Base-by-base conservation (phyloP, 805 yeast genomes). In the Yarrowia hollandica region DNA sequence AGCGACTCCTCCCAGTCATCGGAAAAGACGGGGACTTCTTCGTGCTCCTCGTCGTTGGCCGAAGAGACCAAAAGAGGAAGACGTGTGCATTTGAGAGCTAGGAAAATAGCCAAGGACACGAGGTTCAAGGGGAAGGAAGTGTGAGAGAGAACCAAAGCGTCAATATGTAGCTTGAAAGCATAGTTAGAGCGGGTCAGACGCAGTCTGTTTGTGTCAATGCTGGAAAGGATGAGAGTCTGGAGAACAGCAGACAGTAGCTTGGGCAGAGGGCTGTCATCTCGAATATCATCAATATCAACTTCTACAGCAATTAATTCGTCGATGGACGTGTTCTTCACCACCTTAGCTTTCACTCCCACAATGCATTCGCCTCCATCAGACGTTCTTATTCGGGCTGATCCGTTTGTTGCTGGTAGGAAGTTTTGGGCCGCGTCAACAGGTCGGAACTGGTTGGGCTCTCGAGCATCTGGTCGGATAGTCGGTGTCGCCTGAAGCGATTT, bases 301-400 rank as follows among this genome's bases (percentile, higher is more conserved):
- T 88, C 96, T 25, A 90, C 84, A 42, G 83, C 83, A 9, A 91
- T 74, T 33, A 89, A 72, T 16, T 80, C 82, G 15, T 79, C 78
- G 61, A 62, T 72, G 61, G 62, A 55, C n/a, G 59, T 48, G n/a
- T 62, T 60, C 26, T 55, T 50, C 14, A 88, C 87, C 3, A 91
- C 97, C 66, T 87, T 86, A 11, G 91, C 82, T 72, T 94, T 94
- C 48, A 92, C 80, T 67, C 97, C 94, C 5, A 90, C 92, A 30
- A 94, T 85, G 66, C 96, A 90, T 72, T 94, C 98, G 62, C 90
- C 82, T 19, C 99, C 98, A 71, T 92, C 98, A 50, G 87, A 79
- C 30, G 90, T 80, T 63, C 90, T 79, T 16, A 92, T 82, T 73
- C 96, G 80, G 0, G 97, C 86, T 1, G 97, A 90, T 12, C 99